Evolutionary conservation across 768 basidiomycete species (phyloP).

Genomic region (Coprinopsis cinerea): DNA sequence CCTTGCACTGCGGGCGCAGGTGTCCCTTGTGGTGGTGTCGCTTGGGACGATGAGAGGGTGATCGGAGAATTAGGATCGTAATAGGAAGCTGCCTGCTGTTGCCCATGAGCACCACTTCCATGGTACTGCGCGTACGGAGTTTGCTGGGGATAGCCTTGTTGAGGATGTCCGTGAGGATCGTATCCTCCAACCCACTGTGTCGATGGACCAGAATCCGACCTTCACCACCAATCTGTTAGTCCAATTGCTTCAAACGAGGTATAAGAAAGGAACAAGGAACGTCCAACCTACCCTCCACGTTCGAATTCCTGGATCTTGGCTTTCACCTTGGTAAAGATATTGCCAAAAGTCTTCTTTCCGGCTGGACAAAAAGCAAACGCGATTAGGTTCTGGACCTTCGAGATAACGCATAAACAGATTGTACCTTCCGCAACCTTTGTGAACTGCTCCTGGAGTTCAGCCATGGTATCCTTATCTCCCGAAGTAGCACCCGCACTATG

Average conservation of each 20-base stretch:
- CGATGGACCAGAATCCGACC: slow-evolving; percentile 2
- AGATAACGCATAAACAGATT: slow-evolving; percentile 19
- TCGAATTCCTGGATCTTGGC: slow-evolving; percentile 83
- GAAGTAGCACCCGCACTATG: neutral
- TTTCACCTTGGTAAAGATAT: slow-evolving; percentile 69
- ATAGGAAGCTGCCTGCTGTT: slow-evolving; percentile 23
- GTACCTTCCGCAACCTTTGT: slow-evolving; percentile 73
- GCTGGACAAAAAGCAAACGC: slow-evolving; percentile 29
- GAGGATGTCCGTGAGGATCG: slow-evolving; percentile 6
- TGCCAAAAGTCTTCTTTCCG: slow-evolving; percentile 75
- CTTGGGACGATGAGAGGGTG: slow-evolving; percentile 8
- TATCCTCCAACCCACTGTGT: slow-evolving; percentile 12
- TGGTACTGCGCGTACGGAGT: slow-evolving; percentile 12
- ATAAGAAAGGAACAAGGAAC: neutral
- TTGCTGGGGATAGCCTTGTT: slow-evolving; percentile 1
- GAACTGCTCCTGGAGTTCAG: slow-evolving; percentile 71
- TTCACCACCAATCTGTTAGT: neutral
- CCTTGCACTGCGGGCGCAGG: slow-evolving; percentile 13
- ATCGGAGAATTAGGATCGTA: slow-evolving; percentile 25
- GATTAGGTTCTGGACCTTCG: neutral
- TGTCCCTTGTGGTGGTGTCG: slow-evolving; percentile 12
- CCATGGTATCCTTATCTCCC: slow-evolving; percentile 45
- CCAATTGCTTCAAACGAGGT: neutral
- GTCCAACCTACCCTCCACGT: slow-evolving; percentile 39
- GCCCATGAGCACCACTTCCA: slow-evolving; percentile 5